Conservation (phyloP, 345 rosid species). For the Bretschneidera sinensis region DNA sequence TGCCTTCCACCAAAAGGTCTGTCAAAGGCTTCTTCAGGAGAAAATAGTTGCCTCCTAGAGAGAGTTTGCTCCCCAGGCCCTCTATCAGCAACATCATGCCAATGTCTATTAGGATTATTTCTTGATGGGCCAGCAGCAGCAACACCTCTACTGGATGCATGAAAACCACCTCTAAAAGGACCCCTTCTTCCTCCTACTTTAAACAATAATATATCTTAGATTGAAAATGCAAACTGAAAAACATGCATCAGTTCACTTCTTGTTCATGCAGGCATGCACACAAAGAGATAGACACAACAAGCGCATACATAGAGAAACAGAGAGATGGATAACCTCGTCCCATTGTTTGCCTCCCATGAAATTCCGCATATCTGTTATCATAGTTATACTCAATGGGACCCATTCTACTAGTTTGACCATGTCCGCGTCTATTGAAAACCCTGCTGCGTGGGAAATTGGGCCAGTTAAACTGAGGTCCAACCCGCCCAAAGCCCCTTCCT, state of each 20-base stretch:
- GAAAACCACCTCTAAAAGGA: slow-evolving; percentile 38
- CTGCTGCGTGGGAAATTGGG: slow-evolving; percentile 31
- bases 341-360: slow-evolving; percentile 33
- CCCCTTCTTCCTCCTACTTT: slow-evolving; percentile 44
- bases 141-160: slow-evolving; percentile 27
- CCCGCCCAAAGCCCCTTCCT: slow-evolving; percentile 44
- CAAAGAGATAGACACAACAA: neutral
- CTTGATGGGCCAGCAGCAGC: slow-evolving; percentile 34
- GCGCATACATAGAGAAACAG: neutral
- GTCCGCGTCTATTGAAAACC: slow-evolving; percentile 35
- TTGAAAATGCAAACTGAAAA: neutral
- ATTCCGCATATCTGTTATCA: slow-evolving; percentile 22
- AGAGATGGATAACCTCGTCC: slow-evolving; percentile 29
- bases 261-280: neutral
- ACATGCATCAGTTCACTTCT: neutral
- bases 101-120: slow-evolving; percentile 29
- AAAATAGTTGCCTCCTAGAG: slow-evolving; percentile 39
- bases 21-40: slow-evolving; percentile 38
- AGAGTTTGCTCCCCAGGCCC: slow-evolving; percentile 27
- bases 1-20: slow-evolving; percentile 35
- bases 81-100: slow-evolving; percentile 36
- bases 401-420: slow-evolving; percentile 32
- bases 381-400: slow-evolving; percentile 28
- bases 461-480: slow-evolving; percentile 34
- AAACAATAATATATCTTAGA: slow-evolving; percentile 11